Evolutionary conservation across 305 asterid species (phyloP).

Genomic region (Andrographis paniculata): DNA sequence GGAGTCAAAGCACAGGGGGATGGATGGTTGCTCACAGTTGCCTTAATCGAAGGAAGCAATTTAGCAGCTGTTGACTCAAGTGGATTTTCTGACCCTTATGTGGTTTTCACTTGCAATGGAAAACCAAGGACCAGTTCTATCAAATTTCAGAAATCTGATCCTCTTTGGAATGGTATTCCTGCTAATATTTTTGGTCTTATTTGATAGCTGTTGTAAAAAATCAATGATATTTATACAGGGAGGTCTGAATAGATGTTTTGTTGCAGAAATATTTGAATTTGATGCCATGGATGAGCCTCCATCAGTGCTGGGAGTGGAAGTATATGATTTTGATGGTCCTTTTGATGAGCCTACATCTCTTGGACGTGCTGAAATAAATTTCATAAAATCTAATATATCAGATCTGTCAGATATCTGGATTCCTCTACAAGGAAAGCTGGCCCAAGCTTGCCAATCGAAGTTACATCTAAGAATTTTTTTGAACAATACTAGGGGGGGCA

Average conservation of each 20-base stretch:
- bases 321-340: conserved; percentile 88
- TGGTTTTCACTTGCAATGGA: conserved; percentile 89
- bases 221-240: conserved; percentile 98
- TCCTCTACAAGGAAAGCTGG: conserved; percentile 85
- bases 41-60: conserved; percentile 76
- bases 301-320: conserved; percentile 79
- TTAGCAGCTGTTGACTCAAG: conserved; percentile 80
- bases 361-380: conserved; percentile 77
- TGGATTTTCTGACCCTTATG: conserved; percentile 93
- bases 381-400: conserved; percentile 63
- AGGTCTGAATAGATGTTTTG: conserved; percentile 70
- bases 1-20: conserved; percentile 91
- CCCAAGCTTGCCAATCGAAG: conserved; percentile 95
- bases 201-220: too few species aligned
- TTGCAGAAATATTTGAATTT: conserved; percentile 90
- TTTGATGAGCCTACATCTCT: conserved; percentile 84
- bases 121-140: conserved; percentile 84
- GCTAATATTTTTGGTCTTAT: too few species aligned
- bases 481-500: conserved; percentile 65
- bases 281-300: conserved; percentile 99
- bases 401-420: conserved; percentile 87
- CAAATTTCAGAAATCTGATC: conserved; percentile 77
- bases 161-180: conserved; percentile 97
- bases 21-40: conserved; percentile 97
- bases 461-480: conserved; percentile 83